A percentile compares a stretch with the other conserved stretches of the same genome.
phyloP scores from a whole-genome alignment of 139 green algal genomes.

The Chlamydomonas sp. region DNA sequence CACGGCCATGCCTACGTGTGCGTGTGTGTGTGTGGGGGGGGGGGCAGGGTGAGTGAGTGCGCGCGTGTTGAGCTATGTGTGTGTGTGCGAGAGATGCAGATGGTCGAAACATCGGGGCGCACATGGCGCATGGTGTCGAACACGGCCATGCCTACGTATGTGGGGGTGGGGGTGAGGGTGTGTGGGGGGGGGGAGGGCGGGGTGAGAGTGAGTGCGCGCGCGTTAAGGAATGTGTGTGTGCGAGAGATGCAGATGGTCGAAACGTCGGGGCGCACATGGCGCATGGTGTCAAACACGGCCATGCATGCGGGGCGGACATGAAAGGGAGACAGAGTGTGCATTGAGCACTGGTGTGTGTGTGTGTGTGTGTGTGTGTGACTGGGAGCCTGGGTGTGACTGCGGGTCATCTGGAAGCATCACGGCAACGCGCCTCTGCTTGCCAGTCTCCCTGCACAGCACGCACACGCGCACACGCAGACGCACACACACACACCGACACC shows the following conservation, averaged over 20 bases:
- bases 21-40: not conserved
- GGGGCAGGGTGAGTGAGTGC: constrained; percentile 5
- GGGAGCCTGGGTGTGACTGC: too few relatives aligned
- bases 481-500: too few relatives aligned
- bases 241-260: constrained; percentile 46
- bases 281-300: constrained; percentile 99
- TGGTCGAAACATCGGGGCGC: constrained; percentile 83
- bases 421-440: too few relatives aligned
- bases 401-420: too few relatives aligned
- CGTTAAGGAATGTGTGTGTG: not conserved
- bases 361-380: too few relatives aligned
- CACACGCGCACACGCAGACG: too few relatives aligned
- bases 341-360: too few relatives aligned
- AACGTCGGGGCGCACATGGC: constrained; percentile 90
- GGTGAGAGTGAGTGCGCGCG: not conserved
- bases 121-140: constrained; percentile 99
- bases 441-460: too few relatives aligned
- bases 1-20: constrained; percentile 84
- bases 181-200: constrained; percentile 3
- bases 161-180: not conserved
- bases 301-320: too few relatives aligned
- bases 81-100: not conserved
- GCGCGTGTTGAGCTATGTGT: not conserved
- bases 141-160: constrained; percentile 95
- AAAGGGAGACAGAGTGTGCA: too few relatives aligned